Percentiles rank a stretch among this genome's conserved stretches.
These are phyloP conservation scores for Trichoderma endophyticum DNA, from an alignment of 2,329 filamentous ascomycete genomes.

Conservation along the genomic window DNA sequence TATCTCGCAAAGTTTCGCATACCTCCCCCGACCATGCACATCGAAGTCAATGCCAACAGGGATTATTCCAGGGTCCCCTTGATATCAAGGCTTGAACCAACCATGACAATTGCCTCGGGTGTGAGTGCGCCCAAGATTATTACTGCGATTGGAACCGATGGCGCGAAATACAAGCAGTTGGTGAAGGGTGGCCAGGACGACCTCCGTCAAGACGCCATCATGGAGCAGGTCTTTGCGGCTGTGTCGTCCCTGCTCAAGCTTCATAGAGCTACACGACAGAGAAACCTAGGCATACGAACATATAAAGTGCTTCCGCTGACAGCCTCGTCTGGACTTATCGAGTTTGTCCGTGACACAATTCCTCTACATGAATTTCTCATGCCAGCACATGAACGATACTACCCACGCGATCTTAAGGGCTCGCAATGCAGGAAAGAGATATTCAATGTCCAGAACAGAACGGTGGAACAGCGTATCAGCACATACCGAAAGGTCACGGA, in stretches of 20 bases:
- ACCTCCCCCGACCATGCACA: slow-evolving; percentile 84
- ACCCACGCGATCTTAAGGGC: slow-evolving; percentile 77
- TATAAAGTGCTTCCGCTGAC: slow-evolving; percentile 96
- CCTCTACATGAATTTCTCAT: slow-evolving; percentile 89
- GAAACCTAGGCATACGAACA: slow-evolving; percentile 84
- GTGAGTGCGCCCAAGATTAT: slow-evolving; percentile 93
- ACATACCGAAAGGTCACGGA: slow-evolving; percentile 76
- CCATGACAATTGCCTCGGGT: slow-evolving; percentile 82
- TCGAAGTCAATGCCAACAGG: slow-evolving; percentile 68
- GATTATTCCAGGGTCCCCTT: slow-evolving; percentile 75
- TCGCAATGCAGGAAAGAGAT: slow-evolving; percentile 78
- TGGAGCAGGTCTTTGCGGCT: slow-evolving; percentile 98
- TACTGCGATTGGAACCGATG: slow-evolving; percentile 74
- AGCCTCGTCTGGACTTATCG: slow-evolving; percentile 82
- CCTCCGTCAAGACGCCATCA: slow-evolving; percentile 92
- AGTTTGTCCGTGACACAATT: slow-evolving; percentile 92
- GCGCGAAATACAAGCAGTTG: slow-evolving; percentile 78
- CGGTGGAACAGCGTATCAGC: slow-evolving; percentile 66
- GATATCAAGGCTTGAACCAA: slow-evolving; percentile 68
- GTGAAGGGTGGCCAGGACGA: slow-evolving; percentile 97
- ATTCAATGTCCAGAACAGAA: slow-evolving; percentile 64
- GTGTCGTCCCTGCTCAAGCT: slow-evolving; percentile 86
- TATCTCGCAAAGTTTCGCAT: slow-evolving; percentile 64
- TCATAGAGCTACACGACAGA: slow-evolving; percentile 81
- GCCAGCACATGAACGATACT: slow-evolving; percentile 83